Percentiles rank a stretch among this genome's conserved stretches.
These are phyloP conservation scores for Lachancea fermentati DNA, from an alignment of 805 yeast species.

Conservation along the genomic window DNA sequence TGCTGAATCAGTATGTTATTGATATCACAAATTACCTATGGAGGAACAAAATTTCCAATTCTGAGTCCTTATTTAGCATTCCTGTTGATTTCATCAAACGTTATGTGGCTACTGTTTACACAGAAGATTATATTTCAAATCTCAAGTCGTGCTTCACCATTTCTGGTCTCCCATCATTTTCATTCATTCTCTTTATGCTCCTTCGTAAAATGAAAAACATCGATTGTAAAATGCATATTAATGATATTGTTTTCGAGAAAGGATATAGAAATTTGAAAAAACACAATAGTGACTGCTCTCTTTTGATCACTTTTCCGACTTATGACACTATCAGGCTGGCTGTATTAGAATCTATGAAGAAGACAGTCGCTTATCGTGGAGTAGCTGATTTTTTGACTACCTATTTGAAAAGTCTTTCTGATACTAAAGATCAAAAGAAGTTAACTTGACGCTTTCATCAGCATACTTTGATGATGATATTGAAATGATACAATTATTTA, in stretches of 20 bases:
- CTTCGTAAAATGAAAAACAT: background rate
- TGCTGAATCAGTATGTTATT: slow-evolving; percentile 23
- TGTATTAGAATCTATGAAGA: slow-evolving; percentile 20
- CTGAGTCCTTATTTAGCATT: slow-evolving; percentile 17
- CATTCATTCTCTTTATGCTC: slow-evolving; percentile 13
- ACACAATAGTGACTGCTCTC: background rate
- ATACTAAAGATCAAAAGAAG: background rate
- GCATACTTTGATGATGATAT: background rate
- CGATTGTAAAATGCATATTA: slow-evolving; percentile 3
- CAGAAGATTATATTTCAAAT: slow-evolving; percentile 11
- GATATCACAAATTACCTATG: slow-evolving; percentile 29
- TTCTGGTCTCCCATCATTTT: slow-evolving; percentile 22
- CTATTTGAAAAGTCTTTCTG: slow-evolving; percentile 42
- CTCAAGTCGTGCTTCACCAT: slow-evolving; percentile 18
- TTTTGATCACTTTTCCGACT: slow-evolving; percentile 3
- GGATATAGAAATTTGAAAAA: slow-evolving; percentile 15
- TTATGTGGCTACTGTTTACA: slow-evolving; percentile 12
- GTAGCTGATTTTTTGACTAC: slow-evolving; percentile 45
- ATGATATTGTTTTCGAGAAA: slow-evolving; percentile 16
- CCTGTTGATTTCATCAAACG: slow-evolving; percentile 21
- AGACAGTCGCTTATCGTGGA: slow-evolving; percentile 38
- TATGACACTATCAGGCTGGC: slow-evolving; percentile 4
- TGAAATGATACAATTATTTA: background rate
- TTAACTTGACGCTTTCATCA: background rate
- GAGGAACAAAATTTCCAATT: slow-evolving; percentile 22